phyloP scores from a whole-genome alignment of 768 basidiomycete species.

The Amanita fuliginea region DNA sequence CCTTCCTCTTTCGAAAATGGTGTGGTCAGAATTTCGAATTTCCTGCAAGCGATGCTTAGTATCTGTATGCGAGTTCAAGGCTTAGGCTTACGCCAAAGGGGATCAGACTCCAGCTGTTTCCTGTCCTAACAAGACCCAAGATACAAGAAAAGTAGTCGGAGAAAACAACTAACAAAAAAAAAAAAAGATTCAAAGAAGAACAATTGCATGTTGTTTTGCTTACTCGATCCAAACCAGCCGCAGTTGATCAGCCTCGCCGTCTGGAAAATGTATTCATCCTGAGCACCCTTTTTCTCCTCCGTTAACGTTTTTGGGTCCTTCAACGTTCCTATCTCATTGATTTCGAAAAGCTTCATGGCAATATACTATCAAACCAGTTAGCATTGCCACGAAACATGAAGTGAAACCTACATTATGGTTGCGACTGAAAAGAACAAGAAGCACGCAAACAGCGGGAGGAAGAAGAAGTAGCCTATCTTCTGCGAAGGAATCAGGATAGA shows the following conservation, averaged over 20 bases:
- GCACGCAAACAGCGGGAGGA: constrained; percentile 63
- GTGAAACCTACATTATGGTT: constrained; percentile 65
- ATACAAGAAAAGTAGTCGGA: constrained; percentile 78
- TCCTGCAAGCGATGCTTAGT: constrained; percentile 28
- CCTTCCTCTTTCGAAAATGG: constrained; percentile 65
- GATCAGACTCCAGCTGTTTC: constrained; percentile 66
- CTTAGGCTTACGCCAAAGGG: constrained; percentile 49
- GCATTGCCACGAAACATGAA: neutral
- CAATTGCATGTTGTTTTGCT: neutral
- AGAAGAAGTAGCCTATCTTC: constrained; percentile 71
- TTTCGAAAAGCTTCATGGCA: constrained; percentile 62
- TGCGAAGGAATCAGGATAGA: constrained; percentile 65
- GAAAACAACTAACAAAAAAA: constrained; percentile 40
- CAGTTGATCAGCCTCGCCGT: constrained; percentile 70
- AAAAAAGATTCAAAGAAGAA: constrained; percentile 1
- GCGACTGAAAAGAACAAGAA: constrained; percentile 83
- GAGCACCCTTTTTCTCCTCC: constrained; percentile 21
- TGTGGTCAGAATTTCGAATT: constrained; percentile 51
- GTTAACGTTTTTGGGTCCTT: constrained; percentile 39
- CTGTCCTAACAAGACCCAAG: constrained; percentile 65
- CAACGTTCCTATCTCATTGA: constrained; percentile 68
- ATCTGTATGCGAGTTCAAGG: neutral
- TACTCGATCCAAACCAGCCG: constrained; percentile 62
- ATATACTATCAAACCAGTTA: constrained; percentile 47
- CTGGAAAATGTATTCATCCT: constrained; percentile 80